Evolutionary conservation across 2,329 filamentous ascomycete genomes (phyloP), one percentile per base, ranked within the genome.

Genomic region (Trichophaea hybrida): DNA sequence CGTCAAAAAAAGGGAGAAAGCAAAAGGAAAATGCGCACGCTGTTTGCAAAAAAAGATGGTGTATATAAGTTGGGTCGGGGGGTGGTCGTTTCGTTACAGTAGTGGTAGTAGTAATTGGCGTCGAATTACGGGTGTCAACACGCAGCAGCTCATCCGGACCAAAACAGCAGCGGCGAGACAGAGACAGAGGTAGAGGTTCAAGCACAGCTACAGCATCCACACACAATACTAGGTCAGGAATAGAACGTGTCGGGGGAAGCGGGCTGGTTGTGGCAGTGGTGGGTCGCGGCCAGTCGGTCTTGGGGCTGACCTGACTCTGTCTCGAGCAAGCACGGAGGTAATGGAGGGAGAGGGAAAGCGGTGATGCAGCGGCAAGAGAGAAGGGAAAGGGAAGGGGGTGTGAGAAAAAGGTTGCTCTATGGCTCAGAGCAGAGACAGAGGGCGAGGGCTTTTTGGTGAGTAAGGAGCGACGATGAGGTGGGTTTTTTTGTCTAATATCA

Each of bases 11-110:
- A 24, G 24, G 24, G 24, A 24, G 48, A 51, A 24, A 24, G 13
- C 15, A 51, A 32, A 32, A 51, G 31, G n/a, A 17, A 32, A 51
- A 51, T n/a, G 48, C 48, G 48, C 48, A n/a, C 48, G 48, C 48
- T 51, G 48, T 3, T 24, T 24, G 24, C 31, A 51, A 51, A 51
- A 51, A 43, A 51, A 32, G 48, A 51, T 51, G 31, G 48, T 51
- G 48, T 51, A 51, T 51, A 51, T 17, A 17, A 51, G 48, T 51
- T n/a, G 15, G 15, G 24, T 24, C 24, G 24, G 24, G 24, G 24
- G 24, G n/a, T 15, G n/a, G 15, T 51, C 48, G 48, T 51, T 51
- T 51, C 48, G 48, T 51, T 51, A 51, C 48, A 51, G 31, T 51
- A 32, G 31, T 51, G 13, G 48, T 46, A 46, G 40, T 17, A 17